These are phyloP conservation scores for Tetraselmis chui DNA, from an alignment of 139 green algal species.

Conservation along the genomic window DNA sequence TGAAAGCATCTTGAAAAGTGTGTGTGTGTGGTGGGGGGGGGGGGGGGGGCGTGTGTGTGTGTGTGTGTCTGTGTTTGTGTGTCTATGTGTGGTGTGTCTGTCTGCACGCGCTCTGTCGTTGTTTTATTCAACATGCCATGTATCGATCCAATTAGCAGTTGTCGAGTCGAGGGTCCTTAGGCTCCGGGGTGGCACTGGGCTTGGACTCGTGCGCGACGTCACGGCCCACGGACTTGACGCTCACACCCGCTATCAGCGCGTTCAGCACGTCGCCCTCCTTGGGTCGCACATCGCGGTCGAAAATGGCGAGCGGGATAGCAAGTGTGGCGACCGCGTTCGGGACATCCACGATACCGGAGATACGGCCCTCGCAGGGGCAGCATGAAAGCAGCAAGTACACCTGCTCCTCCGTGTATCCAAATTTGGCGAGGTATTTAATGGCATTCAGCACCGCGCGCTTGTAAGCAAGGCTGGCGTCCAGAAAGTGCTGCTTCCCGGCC, in stretches of 20 bases:
- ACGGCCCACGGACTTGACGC: background rate
- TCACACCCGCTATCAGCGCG: background rate
- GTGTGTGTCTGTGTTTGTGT: too few relatives aligned
- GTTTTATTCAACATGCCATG: too few relatives aligned
- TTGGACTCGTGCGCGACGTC: background rate
- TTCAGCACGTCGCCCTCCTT: constrained; percentile 30
- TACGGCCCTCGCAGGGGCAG: constrained; percentile 64
- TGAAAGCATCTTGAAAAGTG: too few relatives aligned
- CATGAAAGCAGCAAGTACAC: constrained; percentile 70
- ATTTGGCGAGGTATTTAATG: constrained; percentile 70
- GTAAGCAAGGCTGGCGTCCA: constrained; percentile 65
- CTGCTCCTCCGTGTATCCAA: constrained; percentile 62
- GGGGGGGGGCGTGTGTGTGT: too few relatives aligned
- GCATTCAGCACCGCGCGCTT: constrained; percentile 68
- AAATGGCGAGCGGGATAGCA: constrained; percentile 52
- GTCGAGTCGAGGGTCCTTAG: background rate
- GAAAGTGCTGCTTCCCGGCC: constrained; percentile 61
- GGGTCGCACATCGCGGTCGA: constrained; percentile 60
- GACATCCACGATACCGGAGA: constrained; percentile 68
- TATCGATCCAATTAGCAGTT: too few relatives aligned
- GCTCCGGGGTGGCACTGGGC: too few relatives aligned
- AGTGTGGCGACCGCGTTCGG: constrained; percentile 52
- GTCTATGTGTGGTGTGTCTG: too few relatives aligned
- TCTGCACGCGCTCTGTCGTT: too few relatives aligned
- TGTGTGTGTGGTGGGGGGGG: too few relatives aligned